Evolutionary conservation across 768 basidiomycete species (phyloP).

Genomic region (Termitomyces sp.): DNA sequence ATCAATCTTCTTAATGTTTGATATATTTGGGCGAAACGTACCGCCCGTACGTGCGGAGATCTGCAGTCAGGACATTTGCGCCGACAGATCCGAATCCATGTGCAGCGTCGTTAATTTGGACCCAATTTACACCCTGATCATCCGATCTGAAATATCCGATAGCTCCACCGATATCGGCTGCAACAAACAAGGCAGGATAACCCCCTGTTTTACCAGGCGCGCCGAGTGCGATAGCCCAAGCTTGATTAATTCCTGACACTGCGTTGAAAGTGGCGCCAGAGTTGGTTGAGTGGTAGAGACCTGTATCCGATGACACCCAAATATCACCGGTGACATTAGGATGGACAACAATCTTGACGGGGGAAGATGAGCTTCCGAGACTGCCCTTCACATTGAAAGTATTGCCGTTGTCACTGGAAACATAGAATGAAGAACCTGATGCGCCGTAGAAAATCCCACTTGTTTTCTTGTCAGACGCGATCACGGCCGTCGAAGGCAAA

Average conservation of each 20-base stretch:
- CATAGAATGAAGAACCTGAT: slow-evolving; percentile 47
- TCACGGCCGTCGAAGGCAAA: slow-evolving; percentile 46
- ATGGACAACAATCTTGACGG: slow-evolving; percentile 49
- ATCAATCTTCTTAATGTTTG: not conserved
- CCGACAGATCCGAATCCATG: slow-evolving; percentile 52
- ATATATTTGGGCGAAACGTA: slow-evolving; percentile 11
- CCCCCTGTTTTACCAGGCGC: slow-evolving; percentile 41
- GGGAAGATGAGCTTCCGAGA: slow-evolving; percentile 42
- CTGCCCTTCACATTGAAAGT: slow-evolving; percentile 39
- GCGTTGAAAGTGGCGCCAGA: slow-evolving; percentile 43
- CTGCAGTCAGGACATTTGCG: slow-evolving; percentile 43
- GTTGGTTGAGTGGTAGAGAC: slow-evolving; percentile 53
- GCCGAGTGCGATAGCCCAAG: slow-evolving; percentile 56
- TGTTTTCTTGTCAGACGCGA: slow-evolving; percentile 60
- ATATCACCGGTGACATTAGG: slow-evolving; percentile 51
- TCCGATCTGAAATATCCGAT: slow-evolving; percentile 56
- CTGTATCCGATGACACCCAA: slow-evolving; percentile 57
- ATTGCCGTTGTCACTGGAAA: slow-evolving; percentile 52
- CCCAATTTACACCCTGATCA: slow-evolving; percentile 50
- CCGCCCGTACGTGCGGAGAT: slow-evolving; percentile 51
- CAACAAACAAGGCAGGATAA: slow-evolving; percentile 51
- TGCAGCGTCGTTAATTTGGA: slow-evolving; percentile 49
- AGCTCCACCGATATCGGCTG: slow-evolving; percentile 42
- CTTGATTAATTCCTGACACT: slow-evolving; percentile 39
- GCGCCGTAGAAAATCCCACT: slow-evolving; percentile 57